These are phyloP conservation scores for Termitomyces sp. DNA, from an alignment of 768 basidiomycete species.

Conservation along the genomic window DNA sequence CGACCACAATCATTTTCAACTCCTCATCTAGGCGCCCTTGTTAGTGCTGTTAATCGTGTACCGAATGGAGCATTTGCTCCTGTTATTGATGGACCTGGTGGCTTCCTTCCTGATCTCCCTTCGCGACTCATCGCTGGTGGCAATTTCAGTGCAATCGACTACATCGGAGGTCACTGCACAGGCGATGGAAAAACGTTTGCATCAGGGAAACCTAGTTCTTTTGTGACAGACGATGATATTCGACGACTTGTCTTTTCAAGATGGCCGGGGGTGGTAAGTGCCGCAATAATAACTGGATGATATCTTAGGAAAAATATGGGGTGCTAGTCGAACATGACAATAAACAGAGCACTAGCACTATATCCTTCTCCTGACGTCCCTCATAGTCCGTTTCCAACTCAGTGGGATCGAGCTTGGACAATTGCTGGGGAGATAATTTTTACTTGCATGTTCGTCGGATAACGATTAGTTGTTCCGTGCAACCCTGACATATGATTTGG, in stretches of 20 bases:
- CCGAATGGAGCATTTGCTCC: conserved; percentile 24
- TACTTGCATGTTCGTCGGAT: conserved; percentile 32
- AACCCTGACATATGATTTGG: neutral
- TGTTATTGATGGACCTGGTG: conserved; percentile 22
- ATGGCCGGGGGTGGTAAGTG: conserved; percentile 30
- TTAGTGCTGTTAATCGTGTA: conserved; percentile 31
- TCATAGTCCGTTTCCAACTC: conserved; percentile 28
- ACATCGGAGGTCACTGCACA: conserved; percentile 36
- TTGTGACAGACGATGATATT: conserved; percentile 35
- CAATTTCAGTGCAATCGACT: conserved; percentile 26
- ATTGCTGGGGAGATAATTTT: conserved; percentile 38
- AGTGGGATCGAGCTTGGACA: conserved; percentile 33
- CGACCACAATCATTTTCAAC: neutral
- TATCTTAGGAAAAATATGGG: neutral
- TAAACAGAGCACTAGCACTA: conserved; percentile 13
- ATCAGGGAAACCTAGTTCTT: conserved; percentile 27
- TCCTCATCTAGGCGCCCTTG: conserved; percentile 24
- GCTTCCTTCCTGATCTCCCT: conserved; percentile 29
- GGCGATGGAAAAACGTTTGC: conserved; percentile 38
- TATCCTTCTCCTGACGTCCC: conserved; percentile 28
- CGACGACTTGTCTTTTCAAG: conserved; percentile 25
- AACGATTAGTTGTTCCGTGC: neutral
- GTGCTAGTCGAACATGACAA: neutral
- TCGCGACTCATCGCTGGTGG: conserved; percentile 27
- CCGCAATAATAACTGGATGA: conserved; percentile 17